A percentile compares a stretch with the other conserved stretches of the same genome.
These are phyloP conservation scores for Tulasnella calospora DNA, from an alignment of 768 basidiomycete species.

Conservation along the genomic window DNA sequence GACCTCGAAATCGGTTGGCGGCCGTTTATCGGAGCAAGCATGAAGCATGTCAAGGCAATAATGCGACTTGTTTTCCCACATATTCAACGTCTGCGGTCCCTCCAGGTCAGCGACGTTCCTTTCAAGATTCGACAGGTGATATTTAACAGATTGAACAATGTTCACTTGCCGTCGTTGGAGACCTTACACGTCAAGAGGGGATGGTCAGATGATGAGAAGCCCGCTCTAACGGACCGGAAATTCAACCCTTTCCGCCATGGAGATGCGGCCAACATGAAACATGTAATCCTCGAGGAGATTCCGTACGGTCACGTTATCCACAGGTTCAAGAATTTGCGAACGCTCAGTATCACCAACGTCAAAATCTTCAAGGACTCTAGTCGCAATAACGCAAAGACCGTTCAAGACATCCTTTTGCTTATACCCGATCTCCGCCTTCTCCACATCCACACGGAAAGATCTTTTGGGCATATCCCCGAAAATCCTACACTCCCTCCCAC, in stretches of 20 bases:
- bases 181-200: not conserved
- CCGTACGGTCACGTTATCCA: not conserved
- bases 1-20: not conserved
- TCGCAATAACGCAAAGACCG: not conserved
- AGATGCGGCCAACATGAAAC: not conserved
- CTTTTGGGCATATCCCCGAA: fast-evolving
- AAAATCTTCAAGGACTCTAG: not conserved
- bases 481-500: not conserved
- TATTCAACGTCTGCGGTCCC: not conserved
- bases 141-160: not conserved
- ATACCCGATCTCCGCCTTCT: not conserved
- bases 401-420: not conserved
- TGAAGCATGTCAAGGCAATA: not conserved
- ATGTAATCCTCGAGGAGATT: not conserved
- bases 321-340: not conserved
- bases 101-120: not conserved
- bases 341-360: not conserved
- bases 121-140: not conserved
- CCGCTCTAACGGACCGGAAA: not conserved
- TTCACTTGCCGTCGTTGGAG: not conserved
- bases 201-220: not conserved
- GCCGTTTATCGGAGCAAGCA: not conserved
- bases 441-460: not conserved
- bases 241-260: not conserved
- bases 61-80: not conserved